Conservation (phyloP, 2,329 filamentous ascomycete genomes). For the Colletotrichum higginsianum region DNA sequence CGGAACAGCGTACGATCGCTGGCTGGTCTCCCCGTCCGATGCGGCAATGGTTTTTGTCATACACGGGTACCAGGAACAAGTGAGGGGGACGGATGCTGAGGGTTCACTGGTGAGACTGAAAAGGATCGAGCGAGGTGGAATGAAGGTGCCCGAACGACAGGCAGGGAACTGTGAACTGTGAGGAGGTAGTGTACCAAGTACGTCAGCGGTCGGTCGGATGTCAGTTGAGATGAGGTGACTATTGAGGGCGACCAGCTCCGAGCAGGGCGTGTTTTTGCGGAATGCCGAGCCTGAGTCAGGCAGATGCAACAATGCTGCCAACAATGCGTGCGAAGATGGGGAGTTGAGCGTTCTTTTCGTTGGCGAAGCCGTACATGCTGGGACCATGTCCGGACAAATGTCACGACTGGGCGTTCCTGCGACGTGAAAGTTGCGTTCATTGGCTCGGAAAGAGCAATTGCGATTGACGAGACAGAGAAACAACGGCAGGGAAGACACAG, state of each 20-base stretch:
- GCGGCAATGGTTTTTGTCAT: slow-evolving; percentile 15
- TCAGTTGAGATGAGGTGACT: slow-evolving; percentile 35
- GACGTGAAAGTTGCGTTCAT: not conserved
- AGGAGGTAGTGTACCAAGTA: slow-evolving; percentile 16
- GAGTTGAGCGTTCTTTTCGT: not conserved
- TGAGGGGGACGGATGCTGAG: slow-evolving; percentile 17
- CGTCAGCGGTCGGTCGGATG: slow-evolving; percentile 30
- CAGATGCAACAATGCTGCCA: slow-evolving; percentile 10
- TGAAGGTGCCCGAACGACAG: not conserved
- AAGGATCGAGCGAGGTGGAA: slow-evolving; percentile 11
- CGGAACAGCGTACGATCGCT: slow-evolving; percentile 34
- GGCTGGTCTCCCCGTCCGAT: not conserved
- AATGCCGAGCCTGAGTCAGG: slow-evolving; percentile 35
- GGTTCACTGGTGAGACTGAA: slow-evolving; percentile 29
- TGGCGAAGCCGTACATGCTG: no score
- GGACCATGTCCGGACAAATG: no score
- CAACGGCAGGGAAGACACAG: not conserved
- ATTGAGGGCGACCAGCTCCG: slow-evolving; percentile 5
- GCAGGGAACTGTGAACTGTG: not conserved
- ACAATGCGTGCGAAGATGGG: not conserved
- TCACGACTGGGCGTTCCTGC: no score
- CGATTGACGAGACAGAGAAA: not conserved
- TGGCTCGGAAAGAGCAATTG: not conserved
- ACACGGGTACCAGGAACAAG: not conserved
- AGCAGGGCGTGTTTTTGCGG: slow-evolving; percentile 3